phyloP scores from a whole-genome alignment of 169 alveolate species.

The Babesia caballi region DNA sequence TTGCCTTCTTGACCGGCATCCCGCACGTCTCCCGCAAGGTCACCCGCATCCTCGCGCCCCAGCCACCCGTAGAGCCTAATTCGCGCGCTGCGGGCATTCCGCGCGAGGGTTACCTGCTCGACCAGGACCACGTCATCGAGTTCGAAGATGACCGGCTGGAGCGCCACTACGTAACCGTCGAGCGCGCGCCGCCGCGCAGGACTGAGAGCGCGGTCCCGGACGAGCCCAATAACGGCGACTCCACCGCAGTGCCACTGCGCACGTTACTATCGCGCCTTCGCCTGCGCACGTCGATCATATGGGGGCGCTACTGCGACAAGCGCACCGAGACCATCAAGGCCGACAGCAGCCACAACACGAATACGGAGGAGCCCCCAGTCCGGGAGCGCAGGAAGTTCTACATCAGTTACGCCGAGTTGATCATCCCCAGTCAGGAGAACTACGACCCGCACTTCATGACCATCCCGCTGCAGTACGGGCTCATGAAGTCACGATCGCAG shows the following conservation, averaged over 20 bases:
- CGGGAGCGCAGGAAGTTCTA: conserved; percentile 27
- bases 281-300: background rate
- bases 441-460: conserved; percentile 51
- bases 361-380: background rate
- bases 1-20: conserved; percentile 46
- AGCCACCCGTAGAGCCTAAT: background rate
- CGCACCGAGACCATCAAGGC: background rate
- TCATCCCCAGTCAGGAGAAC: conserved; percentile 45
- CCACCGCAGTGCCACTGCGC: background rate
- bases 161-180: conserved; percentile 14
- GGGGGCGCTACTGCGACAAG: conserved; percentile 5
- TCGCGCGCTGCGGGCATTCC: background rate
- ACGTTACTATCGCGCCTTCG: background rate
- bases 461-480: conserved; percentile 38
- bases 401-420: conserved; percentile 55
- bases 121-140: conserved; percentile 24
- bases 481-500: background rate
- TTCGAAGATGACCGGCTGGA: conserved; percentile 28
- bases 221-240: background rate
- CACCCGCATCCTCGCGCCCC: background rate
- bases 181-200: background rate
- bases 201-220: background rate
- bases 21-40: conserved; percentile 19
- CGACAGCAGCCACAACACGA: background rate
- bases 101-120: background rate